Conservation (phyloP, 306 rosid genomes). For the Dryas octopetala region DNA sequence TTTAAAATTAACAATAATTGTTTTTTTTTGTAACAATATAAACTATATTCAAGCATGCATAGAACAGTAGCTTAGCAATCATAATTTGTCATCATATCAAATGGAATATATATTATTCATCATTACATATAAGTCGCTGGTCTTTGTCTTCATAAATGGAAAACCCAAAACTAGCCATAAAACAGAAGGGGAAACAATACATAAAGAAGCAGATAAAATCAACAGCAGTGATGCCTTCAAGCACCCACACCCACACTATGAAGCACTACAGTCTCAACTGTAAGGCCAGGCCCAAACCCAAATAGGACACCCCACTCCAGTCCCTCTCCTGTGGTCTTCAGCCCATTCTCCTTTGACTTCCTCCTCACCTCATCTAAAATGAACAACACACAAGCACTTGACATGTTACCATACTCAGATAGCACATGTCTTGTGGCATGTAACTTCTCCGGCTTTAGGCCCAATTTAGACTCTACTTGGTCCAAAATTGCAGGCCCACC, state of each 20-base stretch:
- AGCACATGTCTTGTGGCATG: constrained; percentile 50
- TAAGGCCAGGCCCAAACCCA: constrained; percentile 29
- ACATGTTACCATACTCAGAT: constrained; percentile 20
- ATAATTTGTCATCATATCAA: too few species aligned
- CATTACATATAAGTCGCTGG: too few species aligned
- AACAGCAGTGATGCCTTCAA: neutral
- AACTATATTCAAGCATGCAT: too few species aligned
- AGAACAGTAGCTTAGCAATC: too few species aligned
- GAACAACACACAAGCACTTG: constrained; percentile 25
- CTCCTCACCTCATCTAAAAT: constrained; percentile 25
- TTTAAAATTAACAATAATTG: too few species aligned
- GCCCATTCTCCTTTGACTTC: constrained; percentile 2
- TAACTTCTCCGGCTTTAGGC: constrained; percentile 45
- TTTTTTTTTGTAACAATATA: too few species aligned
- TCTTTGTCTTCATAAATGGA: neutral
- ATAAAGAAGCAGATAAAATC: neutral
- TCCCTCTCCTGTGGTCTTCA: constrained; percentile 15
- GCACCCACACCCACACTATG: constrained; percentile 14
- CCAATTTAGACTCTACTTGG: constrained; percentile 43
- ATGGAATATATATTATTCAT: too few species aligned
- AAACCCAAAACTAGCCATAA: neutral
- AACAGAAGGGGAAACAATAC: neutral
- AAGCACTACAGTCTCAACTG: constrained; percentile 22
- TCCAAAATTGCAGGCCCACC: constrained; percentile 57
- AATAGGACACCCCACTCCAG: constrained; percentile 26